A percentile compares a stretch with the other conserved stretches of the same genome.
Evolutionary conservation across 495 filamentous ascomycete genomes (phyloP).

Genomic region (Talaromyces stipitatus): DNA sequence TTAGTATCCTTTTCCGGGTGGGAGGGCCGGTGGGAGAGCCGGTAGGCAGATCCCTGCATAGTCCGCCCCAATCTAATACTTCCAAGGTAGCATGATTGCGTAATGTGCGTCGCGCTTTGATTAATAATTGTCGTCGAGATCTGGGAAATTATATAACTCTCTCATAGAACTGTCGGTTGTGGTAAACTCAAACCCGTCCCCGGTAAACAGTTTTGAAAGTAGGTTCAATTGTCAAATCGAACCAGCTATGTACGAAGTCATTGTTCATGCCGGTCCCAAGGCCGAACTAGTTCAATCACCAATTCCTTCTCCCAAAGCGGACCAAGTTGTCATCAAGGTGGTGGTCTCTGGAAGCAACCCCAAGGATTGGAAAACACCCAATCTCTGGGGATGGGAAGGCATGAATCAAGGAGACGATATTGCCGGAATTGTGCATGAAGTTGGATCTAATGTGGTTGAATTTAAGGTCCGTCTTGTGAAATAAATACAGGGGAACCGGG

Average conservation of each 20-base stretch:
- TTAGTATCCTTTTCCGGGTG: too few relatives aligned
- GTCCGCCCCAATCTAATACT: too few relatives aligned
- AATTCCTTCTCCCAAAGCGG: conserved; percentile 47
- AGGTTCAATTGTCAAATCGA: neutral
- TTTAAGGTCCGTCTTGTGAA: conserved; percentile 22
- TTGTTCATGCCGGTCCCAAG: neutral
- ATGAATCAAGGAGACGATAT: conserved; percentile 39
- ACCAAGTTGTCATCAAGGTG: conserved; percentile 61
- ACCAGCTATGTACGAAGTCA: neutral
- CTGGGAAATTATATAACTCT: too few relatives aligned
- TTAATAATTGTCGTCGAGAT: too few relatives aligned
- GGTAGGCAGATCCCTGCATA: too few relatives aligned
- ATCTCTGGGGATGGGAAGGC: conserved; percentile 6
- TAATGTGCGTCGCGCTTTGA: too few relatives aligned
- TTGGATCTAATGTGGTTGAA: conserved; percentile 33
- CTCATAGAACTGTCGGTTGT: too few relatives aligned
- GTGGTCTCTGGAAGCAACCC: conserved; percentile 59
- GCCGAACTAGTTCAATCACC: conserved; percentile 48
- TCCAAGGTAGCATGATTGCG: too few relatives aligned
- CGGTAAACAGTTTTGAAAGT: neutral
- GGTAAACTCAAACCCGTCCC: too few relatives aligned
- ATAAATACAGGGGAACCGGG: neutral
- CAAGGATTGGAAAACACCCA: conserved; percentile 59
- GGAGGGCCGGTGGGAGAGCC: too few relatives aligned
- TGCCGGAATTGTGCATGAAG: conserved; percentile 41